Evolutionary conservation across 208 protist genomes (phyloP).

Genomic region (Borovskyia barvae): DNA sequence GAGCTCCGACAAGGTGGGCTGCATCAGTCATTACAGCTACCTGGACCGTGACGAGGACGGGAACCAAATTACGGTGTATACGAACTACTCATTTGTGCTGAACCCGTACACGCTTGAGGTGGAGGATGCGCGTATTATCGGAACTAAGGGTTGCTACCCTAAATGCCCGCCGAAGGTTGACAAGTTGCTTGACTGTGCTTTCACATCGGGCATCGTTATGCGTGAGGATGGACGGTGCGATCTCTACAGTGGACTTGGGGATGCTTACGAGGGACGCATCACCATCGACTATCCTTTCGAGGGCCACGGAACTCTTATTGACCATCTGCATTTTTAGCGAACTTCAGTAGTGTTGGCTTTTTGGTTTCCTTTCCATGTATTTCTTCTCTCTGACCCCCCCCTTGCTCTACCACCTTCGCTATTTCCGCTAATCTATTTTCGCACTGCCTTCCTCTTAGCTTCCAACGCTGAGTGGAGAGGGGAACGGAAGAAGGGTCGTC

Average conservation of each 20-base stretch:
- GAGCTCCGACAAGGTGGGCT: constrained; percentile 53
- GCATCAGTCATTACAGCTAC: constrained; percentile 69
- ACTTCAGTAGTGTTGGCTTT: background rate
- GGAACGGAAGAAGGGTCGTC: background rate
- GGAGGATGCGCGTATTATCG: constrained; percentile 44
- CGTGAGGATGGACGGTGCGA: constrained; percentile 62
- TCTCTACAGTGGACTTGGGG: constrained; percentile 63
- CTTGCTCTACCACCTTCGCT: background rate
- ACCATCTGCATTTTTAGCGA: constrained; percentile 32
- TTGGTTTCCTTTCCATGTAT: constrained; percentile 1
- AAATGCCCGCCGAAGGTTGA: constrained; percentile 38
- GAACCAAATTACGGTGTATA: constrained; percentile 46
- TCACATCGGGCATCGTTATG: constrained; percentile 63
- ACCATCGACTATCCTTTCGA: constrained; percentile 75
- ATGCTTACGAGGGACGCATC: constrained; percentile 58
- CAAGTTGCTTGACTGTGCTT: constrained; percentile 61
- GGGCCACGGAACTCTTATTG: constrained; percentile 47
- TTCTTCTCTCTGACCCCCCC: background rate
- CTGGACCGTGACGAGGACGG: constrained; percentile 33
- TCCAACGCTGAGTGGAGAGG: background rate
- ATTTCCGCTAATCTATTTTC: background rate
- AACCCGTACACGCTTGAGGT: constrained; percentile 44
- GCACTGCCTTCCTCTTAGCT: background rate
- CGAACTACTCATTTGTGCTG: constrained; percentile 64
- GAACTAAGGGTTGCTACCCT: constrained; percentile 54